Evolutionary conservation across 495 filamentous ascomycete species (phyloP).

Genomic region (Aspergillus cristatus): DNA sequence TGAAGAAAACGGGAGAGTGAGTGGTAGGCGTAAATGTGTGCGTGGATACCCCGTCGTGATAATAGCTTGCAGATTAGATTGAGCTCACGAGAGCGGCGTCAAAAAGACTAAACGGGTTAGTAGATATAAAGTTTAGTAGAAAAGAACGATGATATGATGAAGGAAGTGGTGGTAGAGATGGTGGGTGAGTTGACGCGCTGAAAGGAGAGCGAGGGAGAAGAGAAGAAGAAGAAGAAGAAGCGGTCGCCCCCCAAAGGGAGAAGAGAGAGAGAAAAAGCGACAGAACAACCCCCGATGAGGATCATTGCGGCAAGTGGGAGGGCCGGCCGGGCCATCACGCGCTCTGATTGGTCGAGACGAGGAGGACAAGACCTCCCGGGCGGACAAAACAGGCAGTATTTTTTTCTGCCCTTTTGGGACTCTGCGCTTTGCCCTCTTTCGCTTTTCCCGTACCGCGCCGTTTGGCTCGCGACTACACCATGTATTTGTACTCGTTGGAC

Average conservation of each 20-base stretch:
- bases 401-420: slow-evolving; percentile 1
- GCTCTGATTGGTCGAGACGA: slow-evolving; percentile 36
- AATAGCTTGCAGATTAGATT: background rate
- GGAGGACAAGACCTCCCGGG: slow-evolving; percentile 28
- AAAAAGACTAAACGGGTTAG: background rate
- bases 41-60: background rate
- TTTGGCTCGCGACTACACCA: too few relatives aligned
- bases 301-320: slow-evolving; percentile 16
- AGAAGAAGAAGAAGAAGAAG: slow-evolving; percentile 17
- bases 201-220: slow-evolving; percentile 20
- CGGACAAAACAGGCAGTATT: slow-evolving; percentile 17
- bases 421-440: background rate
- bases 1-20: slow-evolving; percentile 2
- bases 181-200: slow-evolving; percentile 21
- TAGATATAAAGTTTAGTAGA: background rate
- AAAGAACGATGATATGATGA: background rate
- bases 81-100: too few relatives aligned
- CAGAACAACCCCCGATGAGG: slow-evolving; percentile 14
- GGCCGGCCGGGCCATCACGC: slow-evolving; percentile 16
- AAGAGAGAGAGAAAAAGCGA: slow-evolving; percentile 24
- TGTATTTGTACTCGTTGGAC: slow-evolving; percentile 37
- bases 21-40: background rate
- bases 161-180: slow-evolving; percentile 7
- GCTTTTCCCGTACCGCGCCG: too few relatives aligned
- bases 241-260: too few relatives aligned